A percentile compares a stretch with the other conserved stretches of the same genome.
These are phyloP conservation scores for Dendrobium catenatum DNA, from an alignment of 106 monocot genomes.

Conservation along the genomic window DNA sequence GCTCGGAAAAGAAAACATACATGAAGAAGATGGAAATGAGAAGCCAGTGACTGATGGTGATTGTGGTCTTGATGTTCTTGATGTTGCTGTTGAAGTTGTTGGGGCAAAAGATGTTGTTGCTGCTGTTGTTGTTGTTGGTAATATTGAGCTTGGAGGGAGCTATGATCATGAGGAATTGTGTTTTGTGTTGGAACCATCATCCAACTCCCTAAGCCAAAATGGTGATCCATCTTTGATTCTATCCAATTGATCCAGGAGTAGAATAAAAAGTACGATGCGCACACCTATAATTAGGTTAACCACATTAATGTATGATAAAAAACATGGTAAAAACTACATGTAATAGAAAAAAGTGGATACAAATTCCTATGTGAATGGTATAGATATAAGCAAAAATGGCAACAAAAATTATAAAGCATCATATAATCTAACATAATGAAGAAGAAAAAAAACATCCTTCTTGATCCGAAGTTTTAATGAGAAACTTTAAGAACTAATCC, in stretches of 20 bases:
- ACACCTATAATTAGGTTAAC: background rate
- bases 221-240: conserved; percentile 31
- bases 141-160: conserved; percentile 8
- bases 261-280: background rate
- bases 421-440: background rate
- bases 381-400: background rate
- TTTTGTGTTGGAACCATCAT: conserved; percentile 48
- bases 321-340: background rate
- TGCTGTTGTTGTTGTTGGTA: conserved; percentile 5
- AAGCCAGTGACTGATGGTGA: conserved; percentile 40
- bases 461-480: background rate
- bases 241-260: background rate
- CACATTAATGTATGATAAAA: background rate
- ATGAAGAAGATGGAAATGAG: conserved; percentile 49
- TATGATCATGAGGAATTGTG: conserved; percentile 14
- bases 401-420: background rate
- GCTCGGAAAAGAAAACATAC: conserved; percentile 9
- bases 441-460: background rate
- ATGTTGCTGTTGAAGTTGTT: background rate
- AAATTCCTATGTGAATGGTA: background rate
- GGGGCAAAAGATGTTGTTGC: background rate
- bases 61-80: conserved; percentile 29
- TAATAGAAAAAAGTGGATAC: background rate
- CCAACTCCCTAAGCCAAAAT: conserved; percentile 37
- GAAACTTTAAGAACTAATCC: background rate